phyloP scores from a whole-genome alignment of 2,329 filamentous ascomycete species.

The Eutypella sp. region DNA sequence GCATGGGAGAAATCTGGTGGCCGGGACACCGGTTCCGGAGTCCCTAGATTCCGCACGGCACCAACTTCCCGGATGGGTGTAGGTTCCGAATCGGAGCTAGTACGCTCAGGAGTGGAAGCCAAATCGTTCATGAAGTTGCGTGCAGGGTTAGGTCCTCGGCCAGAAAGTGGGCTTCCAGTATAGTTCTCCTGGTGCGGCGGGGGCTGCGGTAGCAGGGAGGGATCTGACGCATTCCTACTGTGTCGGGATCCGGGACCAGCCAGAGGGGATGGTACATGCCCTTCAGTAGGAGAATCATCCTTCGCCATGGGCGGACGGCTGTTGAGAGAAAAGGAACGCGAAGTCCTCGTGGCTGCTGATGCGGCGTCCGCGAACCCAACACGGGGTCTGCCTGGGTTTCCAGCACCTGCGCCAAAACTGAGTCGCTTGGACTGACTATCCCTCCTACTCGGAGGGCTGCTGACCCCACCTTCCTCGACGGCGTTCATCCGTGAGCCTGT shows the following conservation, averaged over 20 bases:
- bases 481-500: slow-evolving; percentile 74
- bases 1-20: slow-evolving; percentile 78
- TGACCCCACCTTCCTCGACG: slow-evolving; percentile 45
- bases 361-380: slow-evolving; percentile 57
- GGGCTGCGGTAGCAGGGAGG: slow-evolving; percentile 19
- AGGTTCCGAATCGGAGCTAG: slow-evolving; percentile 54
- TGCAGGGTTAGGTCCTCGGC: slow-evolving; percentile 31
- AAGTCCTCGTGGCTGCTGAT: slow-evolving; percentile 32
- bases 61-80: slow-evolving; percentile 47
- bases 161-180: slow-evolving; percentile 25
- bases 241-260: slow-evolving; percentile 31
- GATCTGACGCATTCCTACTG: slow-evolving; percentile 45
- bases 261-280: slow-evolving; percentile 30
- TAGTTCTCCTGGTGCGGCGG: slow-evolving; percentile 19
- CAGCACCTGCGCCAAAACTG: slow-evolving; percentile 41
- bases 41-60: slow-evolving; percentile 50
- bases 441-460: slow-evolving; percentile 41
- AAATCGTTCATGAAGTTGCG: slow-evolving; percentile 39
- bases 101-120: slow-evolving; percentile 44
- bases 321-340: slow-evolving; percentile 46
- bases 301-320: slow-evolving; percentile 33
- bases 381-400: slow-evolving; percentile 33
- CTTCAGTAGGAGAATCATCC: slow-evolving; percentile 48
- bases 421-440: slow-evolving; percentile 55
- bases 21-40: slow-evolving; percentile 69